A percentile compares a stretch with the other conserved stretches of the same genome.
These are phyloP conservation scores for Citrus mangshanensis DNA, from an alignment of 345 rosid species.

Conservation along the genomic window DNA sequence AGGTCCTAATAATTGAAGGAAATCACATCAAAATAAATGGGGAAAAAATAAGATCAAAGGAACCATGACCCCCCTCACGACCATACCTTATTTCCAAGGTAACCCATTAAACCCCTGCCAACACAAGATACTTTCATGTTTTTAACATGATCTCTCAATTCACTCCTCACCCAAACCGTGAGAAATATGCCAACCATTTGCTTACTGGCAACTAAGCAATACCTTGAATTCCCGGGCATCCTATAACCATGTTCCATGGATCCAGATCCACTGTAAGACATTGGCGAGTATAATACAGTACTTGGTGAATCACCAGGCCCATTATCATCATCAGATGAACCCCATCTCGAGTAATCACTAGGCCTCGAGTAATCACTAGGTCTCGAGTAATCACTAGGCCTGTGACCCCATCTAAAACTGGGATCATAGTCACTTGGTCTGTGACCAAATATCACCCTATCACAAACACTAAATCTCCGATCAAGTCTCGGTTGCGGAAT, in stretches of 20 bases:
- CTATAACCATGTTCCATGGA: constrained; percentile 62
- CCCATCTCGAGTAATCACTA: constrained; percentile 87
- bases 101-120: constrained; percentile 98
- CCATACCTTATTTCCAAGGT: constrained; percentile 93
- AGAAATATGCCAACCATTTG: constrained; percentile 98
- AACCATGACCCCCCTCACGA: background rate
- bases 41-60: constrained; percentile 9
- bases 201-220: constrained; percentile 85
- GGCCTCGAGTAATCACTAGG: constrained; percentile 90
- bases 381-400: constrained; percentile 79
- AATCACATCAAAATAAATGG: background rate
- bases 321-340: constrained; percentile 94
- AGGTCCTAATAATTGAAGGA: constrained; percentile 6
- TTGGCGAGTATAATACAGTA: constrained; percentile 70
- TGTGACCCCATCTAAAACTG: constrained; percentile 45
- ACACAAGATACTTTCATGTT: constrained; percentile 98
- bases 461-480: constrained; percentile 89
- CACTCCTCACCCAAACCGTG: constrained; percentile 92
- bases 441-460: constrained; percentile 75
- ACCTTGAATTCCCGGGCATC: constrained; percentile 70
- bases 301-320: constrained; percentile 89
- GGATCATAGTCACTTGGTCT: constrained; percentile 76
- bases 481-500: constrained; percentile 67
- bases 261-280: constrained; percentile 53
- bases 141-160: constrained; percentile 74